These are phyloP conservation scores for Euphorbia celastroides DNA, from an alignment of 441 rosid species.

Conservation along the genomic window DNA sequence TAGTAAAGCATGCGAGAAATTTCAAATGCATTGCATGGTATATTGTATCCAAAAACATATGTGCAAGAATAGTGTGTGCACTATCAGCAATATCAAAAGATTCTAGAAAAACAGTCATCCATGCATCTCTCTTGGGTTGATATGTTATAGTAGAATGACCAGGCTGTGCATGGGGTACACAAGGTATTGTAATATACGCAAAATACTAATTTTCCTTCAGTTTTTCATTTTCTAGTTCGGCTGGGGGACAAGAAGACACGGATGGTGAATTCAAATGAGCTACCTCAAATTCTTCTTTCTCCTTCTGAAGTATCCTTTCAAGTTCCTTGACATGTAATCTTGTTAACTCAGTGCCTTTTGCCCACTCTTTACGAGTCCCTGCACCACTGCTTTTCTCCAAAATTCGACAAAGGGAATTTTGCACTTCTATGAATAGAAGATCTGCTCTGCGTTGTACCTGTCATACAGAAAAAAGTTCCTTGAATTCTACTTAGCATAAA, in stretches of 20 bases:
- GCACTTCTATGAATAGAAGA: slow-evolving; percentile 70
- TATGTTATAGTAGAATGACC: slow-evolving; percentile 1
- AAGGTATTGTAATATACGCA: slow-evolving; percentile 2
- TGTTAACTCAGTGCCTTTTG: slow-evolving; percentile 26
- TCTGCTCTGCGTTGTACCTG: slow-evolving; percentile 70
- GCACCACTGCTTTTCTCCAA: slow-evolving; percentile 32
- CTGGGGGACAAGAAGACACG: not conserved
- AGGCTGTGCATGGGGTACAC: not conserved
- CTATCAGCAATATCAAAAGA: not conserved
- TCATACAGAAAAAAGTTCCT: slow-evolving; percentile 21
- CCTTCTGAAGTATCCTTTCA: slow-evolving; percentile 54
- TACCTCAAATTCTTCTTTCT: slow-evolving; percentile 81
- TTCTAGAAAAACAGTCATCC: slow-evolving; percentile 3
- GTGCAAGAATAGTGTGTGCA: not conserved
- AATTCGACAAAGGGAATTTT: slow-evolving; percentile 46
- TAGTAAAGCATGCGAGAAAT: too few species aligned
- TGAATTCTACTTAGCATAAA: slow-evolving; percentile 16
- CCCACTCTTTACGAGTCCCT: slow-evolving; percentile 30
- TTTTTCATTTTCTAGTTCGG: not conserved
- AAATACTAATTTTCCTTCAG: not conserved
- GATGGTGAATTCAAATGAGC: slow-evolving; percentile 18
- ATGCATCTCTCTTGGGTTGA: not conserved
- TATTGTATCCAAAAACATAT: not conserved
- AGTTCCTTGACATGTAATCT: slow-evolving; percentile 49
- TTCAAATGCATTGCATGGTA: not conserved